A percentile compares a stretch with the other conserved stretches of the same genome.
phyloP scores from a whole-genome alignment of 1,139 yeast species.

The Scheffersomyces insectosa region DNA sequence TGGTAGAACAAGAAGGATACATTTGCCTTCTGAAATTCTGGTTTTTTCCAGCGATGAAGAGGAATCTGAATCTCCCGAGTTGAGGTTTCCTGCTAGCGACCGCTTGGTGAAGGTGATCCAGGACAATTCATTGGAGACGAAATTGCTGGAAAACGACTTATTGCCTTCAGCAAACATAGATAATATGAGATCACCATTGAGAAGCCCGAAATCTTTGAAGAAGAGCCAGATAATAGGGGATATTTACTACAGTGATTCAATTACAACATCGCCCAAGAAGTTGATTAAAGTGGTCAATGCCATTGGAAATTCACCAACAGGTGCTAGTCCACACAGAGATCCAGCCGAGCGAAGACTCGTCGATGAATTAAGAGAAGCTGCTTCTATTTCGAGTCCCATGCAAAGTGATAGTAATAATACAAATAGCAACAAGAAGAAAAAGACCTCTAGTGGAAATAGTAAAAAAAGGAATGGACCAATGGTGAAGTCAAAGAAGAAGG shows the following conservation, averaged over 20 bases:
- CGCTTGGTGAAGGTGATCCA: constrained; percentile 2
- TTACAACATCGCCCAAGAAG: constrained; percentile 22
- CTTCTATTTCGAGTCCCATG: too few relatives aligned
- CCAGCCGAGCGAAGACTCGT: background rate
- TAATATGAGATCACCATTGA: too few relatives aligned
- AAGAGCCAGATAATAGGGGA: too few relatives aligned
- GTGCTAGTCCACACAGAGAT: background rate
- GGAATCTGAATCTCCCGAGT: background rate
- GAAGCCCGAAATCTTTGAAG: too few relatives aligned
- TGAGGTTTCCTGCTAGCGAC: background rate
- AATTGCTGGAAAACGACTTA: background rate
- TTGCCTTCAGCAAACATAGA: background rate
- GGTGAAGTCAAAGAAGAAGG: background rate
- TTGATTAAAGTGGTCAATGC: constrained; percentile 13
- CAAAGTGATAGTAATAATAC: too few relatives aligned
- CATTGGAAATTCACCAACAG: constrained; percentile 4
- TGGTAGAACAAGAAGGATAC: constrained; percentile 2
- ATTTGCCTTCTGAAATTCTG: constrained; percentile 2
- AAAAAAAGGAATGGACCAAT: background rate
- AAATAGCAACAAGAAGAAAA: too few relatives aligned
- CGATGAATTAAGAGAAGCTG: background rate
- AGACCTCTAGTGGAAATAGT: too few relatives aligned
- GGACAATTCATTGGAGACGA: constrained; percentile 1
- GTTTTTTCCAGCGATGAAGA: constrained; percentile 11
- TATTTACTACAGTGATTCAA: constrained; percentile 3